Conservation (phyloP, 1,284 basidiomycete genomes). For the Takashimella tepidaria region DNA sequence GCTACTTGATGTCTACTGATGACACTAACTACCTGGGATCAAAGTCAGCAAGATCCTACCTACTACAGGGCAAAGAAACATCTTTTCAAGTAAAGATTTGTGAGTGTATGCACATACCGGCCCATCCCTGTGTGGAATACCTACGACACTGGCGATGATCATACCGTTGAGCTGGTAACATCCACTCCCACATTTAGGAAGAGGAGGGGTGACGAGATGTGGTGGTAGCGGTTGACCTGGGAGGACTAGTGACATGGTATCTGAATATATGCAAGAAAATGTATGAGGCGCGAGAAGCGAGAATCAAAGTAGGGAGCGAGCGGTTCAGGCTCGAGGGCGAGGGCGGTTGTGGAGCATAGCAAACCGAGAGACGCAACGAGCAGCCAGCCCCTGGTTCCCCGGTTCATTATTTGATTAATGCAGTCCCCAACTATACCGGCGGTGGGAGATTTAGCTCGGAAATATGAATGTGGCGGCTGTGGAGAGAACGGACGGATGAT, state of each 20-base stretch:
- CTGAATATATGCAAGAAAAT: conserved; percentile 1
- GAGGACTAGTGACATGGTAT: conserved; percentile 46
- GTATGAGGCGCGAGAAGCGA: too few species aligned
- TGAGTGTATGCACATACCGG: conserved; percentile 53
- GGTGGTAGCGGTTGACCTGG: conserved; percentile 75
- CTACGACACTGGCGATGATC: conserved; percentile 68
- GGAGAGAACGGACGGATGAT: too few species aligned
- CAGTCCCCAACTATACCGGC: too few species aligned
- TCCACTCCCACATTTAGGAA: conserved; percentile 60
- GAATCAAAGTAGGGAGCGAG: too few species aligned
- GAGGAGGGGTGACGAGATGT: conserved; percentile 54
- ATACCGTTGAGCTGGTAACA: conserved; percentile 63
- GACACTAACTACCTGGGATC: conserved; percentile 36
- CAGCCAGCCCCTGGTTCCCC: too few species aligned
- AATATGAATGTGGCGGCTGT: too few species aligned
- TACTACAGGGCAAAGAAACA: conserved; percentile 10
- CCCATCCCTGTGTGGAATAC: conserved; percentile 59
- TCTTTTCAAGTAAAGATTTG: neutral
- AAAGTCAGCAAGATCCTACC: neutral
- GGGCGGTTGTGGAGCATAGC: too few species aligned
- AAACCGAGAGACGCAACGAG: too few species aligned
- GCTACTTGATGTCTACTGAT: conserved; percentile 43
- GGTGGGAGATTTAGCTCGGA: too few species aligned
- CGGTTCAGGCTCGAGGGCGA: too few species aligned
- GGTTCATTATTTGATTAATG: too few species aligned